Percentiles rank a stretch among this genome's conserved stretches.
These are phyloP conservation scores for Candida anutae DNA, from an alignment of 1,139 yeast species.

Conservation along the genomic window DNA sequence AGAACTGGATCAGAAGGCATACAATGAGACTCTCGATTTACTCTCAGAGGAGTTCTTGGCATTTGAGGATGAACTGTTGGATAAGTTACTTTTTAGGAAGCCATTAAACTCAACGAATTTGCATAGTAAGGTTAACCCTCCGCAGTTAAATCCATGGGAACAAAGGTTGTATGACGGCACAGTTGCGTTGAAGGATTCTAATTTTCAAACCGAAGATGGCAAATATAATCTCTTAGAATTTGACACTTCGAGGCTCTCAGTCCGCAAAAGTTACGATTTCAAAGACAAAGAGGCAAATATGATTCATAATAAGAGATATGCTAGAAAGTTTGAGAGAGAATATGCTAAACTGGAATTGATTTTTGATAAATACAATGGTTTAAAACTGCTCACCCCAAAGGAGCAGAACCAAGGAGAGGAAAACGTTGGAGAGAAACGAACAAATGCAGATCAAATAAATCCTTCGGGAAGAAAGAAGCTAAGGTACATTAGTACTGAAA, in stretches of 20 bases:
- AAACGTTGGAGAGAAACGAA: no score
- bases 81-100: conserved; percentile 7
- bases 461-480: conserved; percentile 2
- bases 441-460: no score
- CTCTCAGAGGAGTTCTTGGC: conserved; percentile 12
- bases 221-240: conserved; percentile 1
- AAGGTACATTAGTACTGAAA: conserved; percentile 5
- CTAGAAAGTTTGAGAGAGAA: conserved; percentile 6
- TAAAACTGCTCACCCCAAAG: no score
- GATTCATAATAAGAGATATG: conserved; percentile 8
- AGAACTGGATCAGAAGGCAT: conserved; percentile 7
- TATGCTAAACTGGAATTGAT: conserved; percentile 1
- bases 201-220: conserved; percentile 1
- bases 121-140: not conserved
- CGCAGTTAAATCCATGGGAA: conserved; percentile 5
- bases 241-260: conserved; percentile 7
- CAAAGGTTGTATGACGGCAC: conserved; percentile 3
- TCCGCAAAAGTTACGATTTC: conserved; percentile 7
- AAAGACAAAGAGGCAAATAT: conserved; percentile 3
- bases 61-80: conserved; percentile 10
- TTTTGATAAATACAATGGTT: no score
- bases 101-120: not conserved
- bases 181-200: conserved; percentile 4
- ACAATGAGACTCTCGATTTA: conserved; percentile 7
- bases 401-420: no score